Evolutionary conservation across 2,329 filamentous ascomycete species (phyloP).

Genomic region (Elsinoe australis): DNA sequence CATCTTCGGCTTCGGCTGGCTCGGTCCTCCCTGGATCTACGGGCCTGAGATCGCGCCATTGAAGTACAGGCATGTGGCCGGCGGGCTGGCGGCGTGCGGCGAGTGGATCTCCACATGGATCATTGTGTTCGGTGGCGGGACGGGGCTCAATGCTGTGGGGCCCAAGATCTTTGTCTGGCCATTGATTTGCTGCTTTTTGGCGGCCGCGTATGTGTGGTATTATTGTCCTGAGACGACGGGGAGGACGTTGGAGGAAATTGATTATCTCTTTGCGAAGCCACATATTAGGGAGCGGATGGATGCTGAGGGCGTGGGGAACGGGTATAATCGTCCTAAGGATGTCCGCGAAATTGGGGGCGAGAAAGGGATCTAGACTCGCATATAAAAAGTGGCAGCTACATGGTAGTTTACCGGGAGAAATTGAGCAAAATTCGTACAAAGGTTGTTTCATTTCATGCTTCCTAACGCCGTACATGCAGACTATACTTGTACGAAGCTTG

Average conservation of each 20-base stretch:
- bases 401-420: no score
- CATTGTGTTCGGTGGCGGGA: slow-evolving; percentile 32
- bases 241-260: slow-evolving; percentile 22
- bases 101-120: slow-evolving; percentile 34
- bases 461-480: no score
- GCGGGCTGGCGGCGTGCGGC: slow-evolving; percentile 31
- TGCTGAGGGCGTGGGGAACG: not conserved
- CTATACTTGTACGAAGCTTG: no score
- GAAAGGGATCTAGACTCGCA: not conserved
- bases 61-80: slow-evolving; percentile 32
- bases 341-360: not conserved
- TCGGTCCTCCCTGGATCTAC: slow-evolving; percentile 32
- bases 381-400: no score
- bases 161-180: slow-evolving; percentile 36
- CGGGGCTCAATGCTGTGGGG: slow-evolving; percentile 30
- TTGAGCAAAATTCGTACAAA: no score
- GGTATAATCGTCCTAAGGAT: not conserved
- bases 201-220: slow-evolving; percentile 25
- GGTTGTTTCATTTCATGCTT: not conserved
- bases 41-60: slow-evolving; percentile 34
- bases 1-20: slow-evolving; percentile 29
- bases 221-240: slow-evolving; percentile 25
- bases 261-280: slow-evolving; percentile 21
- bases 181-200: slow-evolving; percentile 28
- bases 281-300: slow-evolving; percentile 6